Evolutionary conservation across 2,329 filamentous ascomycete genomes (phyloP).

Genomic region (Keithomyces neogunnii): DNA sequence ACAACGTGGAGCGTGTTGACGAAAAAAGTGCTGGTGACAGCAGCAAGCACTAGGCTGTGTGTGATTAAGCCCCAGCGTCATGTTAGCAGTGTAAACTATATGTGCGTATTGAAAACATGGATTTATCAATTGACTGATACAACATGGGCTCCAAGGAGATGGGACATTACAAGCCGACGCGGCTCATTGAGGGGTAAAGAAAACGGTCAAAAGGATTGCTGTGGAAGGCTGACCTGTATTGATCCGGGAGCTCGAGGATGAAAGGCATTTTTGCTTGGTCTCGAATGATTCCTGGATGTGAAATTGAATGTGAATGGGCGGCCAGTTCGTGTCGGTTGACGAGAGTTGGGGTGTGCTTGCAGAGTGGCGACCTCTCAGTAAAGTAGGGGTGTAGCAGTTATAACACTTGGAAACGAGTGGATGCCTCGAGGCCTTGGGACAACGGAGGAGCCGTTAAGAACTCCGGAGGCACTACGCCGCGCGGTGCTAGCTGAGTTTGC

Average conservation of each 20-base stretch:
- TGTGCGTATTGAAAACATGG: neutral
- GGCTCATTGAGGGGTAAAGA: neutral
- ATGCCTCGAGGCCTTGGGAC: too few species aligned
- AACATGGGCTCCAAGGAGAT: too few species aligned
- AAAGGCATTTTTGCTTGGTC: slow-evolving; percentile 30
- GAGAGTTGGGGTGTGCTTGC: neutral
- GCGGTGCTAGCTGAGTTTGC: too few species aligned
- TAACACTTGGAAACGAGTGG: too few species aligned
- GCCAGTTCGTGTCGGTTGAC: neutral
- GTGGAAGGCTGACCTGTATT: slow-evolving; percentile 39
- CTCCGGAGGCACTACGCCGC: too few species aligned
- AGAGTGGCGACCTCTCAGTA: neutral
- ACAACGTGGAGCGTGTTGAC: slow-evolving; percentile 45
- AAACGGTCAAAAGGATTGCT: neutral
- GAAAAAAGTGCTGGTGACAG: slow-evolving; percentile 48
- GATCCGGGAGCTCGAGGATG: slow-evolving; percentile 33
- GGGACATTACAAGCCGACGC: neutral
- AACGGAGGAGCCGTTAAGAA: too few species aligned
- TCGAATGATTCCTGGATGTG: neutral
- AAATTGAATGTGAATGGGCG: too few species aligned
- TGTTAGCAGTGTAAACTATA: neutral
- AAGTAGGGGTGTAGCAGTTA: too few species aligned
- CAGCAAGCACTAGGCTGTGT: slow-evolving; percentile 52
- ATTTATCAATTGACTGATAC: too few species aligned
- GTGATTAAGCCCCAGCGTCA: neutral